Evolutionary conservation across 1,284 basidiomycete species (phyloP).

Genomic region (Farysia itapuensis): DNA sequence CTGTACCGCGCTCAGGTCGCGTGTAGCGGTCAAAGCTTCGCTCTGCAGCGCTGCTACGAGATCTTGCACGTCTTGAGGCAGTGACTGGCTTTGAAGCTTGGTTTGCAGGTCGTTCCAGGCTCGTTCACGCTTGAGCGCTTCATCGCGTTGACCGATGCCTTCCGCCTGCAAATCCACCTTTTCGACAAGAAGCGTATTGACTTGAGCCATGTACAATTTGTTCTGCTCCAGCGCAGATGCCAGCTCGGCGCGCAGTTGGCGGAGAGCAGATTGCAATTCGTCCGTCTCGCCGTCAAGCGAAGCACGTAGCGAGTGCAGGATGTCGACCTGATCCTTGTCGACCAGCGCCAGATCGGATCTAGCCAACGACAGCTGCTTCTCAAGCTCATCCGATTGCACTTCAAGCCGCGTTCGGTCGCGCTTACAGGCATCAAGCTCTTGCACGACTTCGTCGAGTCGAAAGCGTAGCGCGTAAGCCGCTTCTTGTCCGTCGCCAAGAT

Average conservation of each 20-base stretch:
- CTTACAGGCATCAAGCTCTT: slow-evolving; percentile 74
- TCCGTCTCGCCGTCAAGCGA: slow-evolving; percentile 85
- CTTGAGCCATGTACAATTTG: slow-evolving; percentile 78
- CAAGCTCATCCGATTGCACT: slow-evolving; percentile 70
- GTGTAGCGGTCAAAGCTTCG: slow-evolving; percentile 72
- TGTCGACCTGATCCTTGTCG: slow-evolving; percentile 63
- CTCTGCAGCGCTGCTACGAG: slow-evolving; percentile 75
- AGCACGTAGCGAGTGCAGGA: slow-evolving; percentile 77
- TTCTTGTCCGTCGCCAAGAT: slow-evolving; percentile 78
- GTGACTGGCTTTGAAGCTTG: slow-evolving; percentile 66
- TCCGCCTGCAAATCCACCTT: slow-evolving; percentile 78
- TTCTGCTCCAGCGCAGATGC: slow-evolving; percentile 78
- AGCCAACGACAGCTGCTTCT: slow-evolving; percentile 75
- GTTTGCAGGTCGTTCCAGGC: slow-evolving; percentile 61
- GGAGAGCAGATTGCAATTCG: slow-evolving; percentile 71
- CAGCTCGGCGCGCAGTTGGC: slow-evolving; percentile 70
- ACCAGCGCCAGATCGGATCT: slow-evolving; percentile 71
- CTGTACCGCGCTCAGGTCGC: slow-evolving; percentile 71
- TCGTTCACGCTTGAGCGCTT: slow-evolving; percentile 39
- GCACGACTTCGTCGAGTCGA: slow-evolving; percentile 81
- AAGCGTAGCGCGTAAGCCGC: slow-evolving; percentile 83
- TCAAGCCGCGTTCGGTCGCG: slow-evolving; percentile 73
- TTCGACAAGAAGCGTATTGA: slow-evolving; percentile 72
- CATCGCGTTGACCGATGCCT: slow-evolving; percentile 53
- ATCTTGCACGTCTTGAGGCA: slow-evolving; percentile 76